Evolutionary conservation across 768 basidiomycete genomes (phyloP), one percentile per base, ranked within the genome.

Genomic region (Kwoniella bestiolae): DNA sequence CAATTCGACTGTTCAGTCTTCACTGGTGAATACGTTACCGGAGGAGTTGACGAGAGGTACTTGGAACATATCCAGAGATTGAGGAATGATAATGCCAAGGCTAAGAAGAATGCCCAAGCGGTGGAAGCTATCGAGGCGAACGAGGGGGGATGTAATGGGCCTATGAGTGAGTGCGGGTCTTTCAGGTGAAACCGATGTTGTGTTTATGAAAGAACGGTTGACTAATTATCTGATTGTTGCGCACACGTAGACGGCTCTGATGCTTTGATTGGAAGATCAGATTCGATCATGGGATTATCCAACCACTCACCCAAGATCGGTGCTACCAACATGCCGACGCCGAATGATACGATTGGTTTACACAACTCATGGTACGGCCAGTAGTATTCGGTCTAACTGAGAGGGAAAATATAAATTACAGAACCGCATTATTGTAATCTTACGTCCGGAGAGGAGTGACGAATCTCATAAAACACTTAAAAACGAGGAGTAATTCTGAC

Each of bases 1-100:
- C 81, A 84, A 7, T 96, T 98, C 77, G 96, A 99, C 76, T 98
- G 95, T 82, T 97, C 95, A 14, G 95, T 99, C 25, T 99, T 98
- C 82, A 92, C 91, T 8, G 96, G 96, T 49, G 88, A 96, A 79
- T 99, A 99, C 79, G 87, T 98, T 56, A 99, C 95, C 1, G 95
- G 96, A 18, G 90, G 90, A 16, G 90, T 99, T 26, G 88, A 91
- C 72, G 90, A 91, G 70, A 84, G 76, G 49, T 98, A 99, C 82
- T 84, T 99, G 52, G 79, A 83, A 38, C 83, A 87, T 65, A 76
- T 99, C 44, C 92, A 97, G 80, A 83, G 82, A 38, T 75, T 92
- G 60, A 86, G 96, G 21, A 89, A 90, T 38, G 95, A 98, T 76
- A 90, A 91, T 74, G 86, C 86, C 28, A 90, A 92, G 79, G 82